Evolutionary conservation across 805 yeast species (phyloP).

Genomic region (Metschnikowia baotianmanensis): DNA sequence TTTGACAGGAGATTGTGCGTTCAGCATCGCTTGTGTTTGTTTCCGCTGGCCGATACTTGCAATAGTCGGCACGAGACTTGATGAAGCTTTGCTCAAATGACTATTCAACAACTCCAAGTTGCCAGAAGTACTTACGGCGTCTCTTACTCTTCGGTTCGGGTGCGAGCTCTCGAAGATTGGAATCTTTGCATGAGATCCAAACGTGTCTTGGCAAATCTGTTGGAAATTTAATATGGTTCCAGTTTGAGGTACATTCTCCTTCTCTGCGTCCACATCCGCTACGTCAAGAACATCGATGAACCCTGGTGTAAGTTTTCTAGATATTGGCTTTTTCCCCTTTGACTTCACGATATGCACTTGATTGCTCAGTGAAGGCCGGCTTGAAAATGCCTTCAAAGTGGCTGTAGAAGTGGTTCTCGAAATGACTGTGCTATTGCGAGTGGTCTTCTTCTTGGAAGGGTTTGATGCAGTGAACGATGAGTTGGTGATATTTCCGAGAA

Average conservation of each 20-base stretch:
- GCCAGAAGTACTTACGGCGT: slow-evolving; percentile 11
- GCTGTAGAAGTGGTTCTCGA: slow-evolving; percentile 24
- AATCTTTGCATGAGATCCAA: slow-evolving; percentile 22
- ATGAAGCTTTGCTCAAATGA: slow-evolving; percentile 15
- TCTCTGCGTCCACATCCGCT: slow-evolving; percentile 16
- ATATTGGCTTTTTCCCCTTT: slow-evolving; percentile 12
- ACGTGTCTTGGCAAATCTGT: slow-evolving; percentile 31
- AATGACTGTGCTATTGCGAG: slow-evolving; percentile 25
- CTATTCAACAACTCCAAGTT: slow-evolving; percentile 13
- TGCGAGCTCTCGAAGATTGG: slow-evolving; percentile 8
- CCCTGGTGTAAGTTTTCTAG: slow-evolving; percentile 18
- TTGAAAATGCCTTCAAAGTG: slow-evolving; percentile 11
- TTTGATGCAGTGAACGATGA: slow-evolving; percentile 38
- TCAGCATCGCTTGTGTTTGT: no score
- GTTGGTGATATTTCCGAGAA: slow-evolving; percentile 34
- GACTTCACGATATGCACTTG: slow-evolving; percentile 14
- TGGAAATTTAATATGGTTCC: slow-evolving; percentile 31
- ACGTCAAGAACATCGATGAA: slow-evolving; percentile 17
- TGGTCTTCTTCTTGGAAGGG: slow-evolving; percentile 34
- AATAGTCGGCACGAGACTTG: slow-evolving; percentile 8
- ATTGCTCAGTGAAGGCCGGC: slow-evolving; percentile 9
- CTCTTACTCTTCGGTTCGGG: slow-evolving; percentile 6
- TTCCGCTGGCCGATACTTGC: no score
- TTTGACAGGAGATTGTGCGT: background rate
- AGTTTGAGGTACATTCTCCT: slow-evolving; percentile 17